Conservation (phyloP, 1,284 basidiomycete genomes). For the Rhizoctonia solani region DNA sequence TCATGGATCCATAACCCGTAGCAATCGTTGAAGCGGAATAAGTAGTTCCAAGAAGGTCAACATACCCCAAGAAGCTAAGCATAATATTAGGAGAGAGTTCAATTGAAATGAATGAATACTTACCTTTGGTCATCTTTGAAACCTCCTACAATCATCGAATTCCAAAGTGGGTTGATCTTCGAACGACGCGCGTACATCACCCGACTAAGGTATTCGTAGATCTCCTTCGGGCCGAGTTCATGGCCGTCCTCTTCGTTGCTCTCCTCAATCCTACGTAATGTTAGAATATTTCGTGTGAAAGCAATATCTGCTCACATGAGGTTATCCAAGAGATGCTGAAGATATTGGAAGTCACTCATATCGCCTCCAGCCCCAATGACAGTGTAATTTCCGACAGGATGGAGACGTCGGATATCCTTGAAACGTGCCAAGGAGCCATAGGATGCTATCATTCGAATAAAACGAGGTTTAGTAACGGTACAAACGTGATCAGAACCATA, state of each 20-base stretch:
- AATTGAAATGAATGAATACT: conserved; percentile 35
- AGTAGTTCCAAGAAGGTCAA: conserved; percentile 96
- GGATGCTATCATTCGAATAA: conserved; percentile 64
- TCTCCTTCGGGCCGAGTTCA: conserved; percentile 82
- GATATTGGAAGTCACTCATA: conserved; percentile 97
- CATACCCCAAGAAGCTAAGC: conserved; percentile 85
- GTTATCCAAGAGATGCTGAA: conserved; percentile 77
- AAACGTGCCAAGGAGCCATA: conserved; percentile 97
- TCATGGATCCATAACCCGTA: conserved; percentile 94
- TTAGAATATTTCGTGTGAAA: not conserved
- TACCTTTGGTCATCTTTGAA: conserved; percentile 79
- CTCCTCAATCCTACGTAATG: conserved; percentile 64
- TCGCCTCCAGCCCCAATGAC: conserved; percentile 93
- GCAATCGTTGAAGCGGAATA: conserved; percentile 94
- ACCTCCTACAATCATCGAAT: conserved; percentile 92
- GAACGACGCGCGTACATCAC: conserved; percentile 89
- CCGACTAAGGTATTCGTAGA: conserved; percentile 91
- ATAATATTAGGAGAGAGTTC: not conserved
- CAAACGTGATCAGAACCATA: not conserved
- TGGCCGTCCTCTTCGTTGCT: conserved; percentile 83
- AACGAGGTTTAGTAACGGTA: not conserved
- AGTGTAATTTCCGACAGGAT: conserved; percentile 81
- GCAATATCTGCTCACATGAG: conserved; percentile 52
- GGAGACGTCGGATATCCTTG: conserved; percentile 91
- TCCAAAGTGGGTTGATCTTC: conserved; percentile 96